Percentiles rank a stretch among this genome's conserved stretches.
Conservation (phyloP, 148 eudicot genomes). For the Vaccinium macrocarpon region DNA sequence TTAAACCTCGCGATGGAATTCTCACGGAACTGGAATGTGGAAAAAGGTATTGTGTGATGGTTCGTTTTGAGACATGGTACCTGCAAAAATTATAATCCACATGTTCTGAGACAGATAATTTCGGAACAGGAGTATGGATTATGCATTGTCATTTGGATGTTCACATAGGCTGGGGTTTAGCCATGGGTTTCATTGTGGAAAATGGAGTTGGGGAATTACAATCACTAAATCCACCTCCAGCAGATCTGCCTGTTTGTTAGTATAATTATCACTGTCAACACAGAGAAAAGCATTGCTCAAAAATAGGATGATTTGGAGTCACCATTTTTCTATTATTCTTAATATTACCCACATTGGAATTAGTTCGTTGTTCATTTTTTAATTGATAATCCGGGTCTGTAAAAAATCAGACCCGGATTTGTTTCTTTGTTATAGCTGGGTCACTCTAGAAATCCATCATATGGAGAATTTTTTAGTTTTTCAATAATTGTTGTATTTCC, state of each 20-base stretch:
- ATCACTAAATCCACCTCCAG: conserved; percentile 51
- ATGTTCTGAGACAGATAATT: too few relatives aligned
- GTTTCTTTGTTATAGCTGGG: neutral
- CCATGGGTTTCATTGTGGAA: conserved; percentile 72
- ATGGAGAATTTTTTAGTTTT: too few relatives aligned
- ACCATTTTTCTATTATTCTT: neutral
- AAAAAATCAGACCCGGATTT: neutral
- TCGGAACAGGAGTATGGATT: conserved; percentile 60
- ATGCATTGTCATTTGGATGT: conserved; percentile 88
- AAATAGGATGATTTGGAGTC: neutral
- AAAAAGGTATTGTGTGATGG: too few relatives aligned
- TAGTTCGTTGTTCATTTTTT: conserved; percentile 16
- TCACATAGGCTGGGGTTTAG: conserved; percentile 73
- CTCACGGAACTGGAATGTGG: too few relatives aligned
- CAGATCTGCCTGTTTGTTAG: conserved; percentile 63
- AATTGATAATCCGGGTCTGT: conserved; percentile 4
- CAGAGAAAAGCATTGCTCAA: neutral
- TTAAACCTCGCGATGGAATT: too few relatives aligned
- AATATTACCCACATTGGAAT: conserved; percentile 27
- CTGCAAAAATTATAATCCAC: too few relatives aligned
- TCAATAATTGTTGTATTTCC: too few relatives aligned
- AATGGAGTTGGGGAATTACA: conserved; percentile 61
- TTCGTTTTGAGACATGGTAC: too few relatives aligned
- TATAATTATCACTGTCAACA: neutral
- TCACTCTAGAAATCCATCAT: neutral